Percentiles rank a stretch among this genome's conserved stretches.
These are phyloP conservation scores for Tricholomella constricta DNA, from an alignment of 768 basidiomycete species.

Conservation along the genomic window DNA sequence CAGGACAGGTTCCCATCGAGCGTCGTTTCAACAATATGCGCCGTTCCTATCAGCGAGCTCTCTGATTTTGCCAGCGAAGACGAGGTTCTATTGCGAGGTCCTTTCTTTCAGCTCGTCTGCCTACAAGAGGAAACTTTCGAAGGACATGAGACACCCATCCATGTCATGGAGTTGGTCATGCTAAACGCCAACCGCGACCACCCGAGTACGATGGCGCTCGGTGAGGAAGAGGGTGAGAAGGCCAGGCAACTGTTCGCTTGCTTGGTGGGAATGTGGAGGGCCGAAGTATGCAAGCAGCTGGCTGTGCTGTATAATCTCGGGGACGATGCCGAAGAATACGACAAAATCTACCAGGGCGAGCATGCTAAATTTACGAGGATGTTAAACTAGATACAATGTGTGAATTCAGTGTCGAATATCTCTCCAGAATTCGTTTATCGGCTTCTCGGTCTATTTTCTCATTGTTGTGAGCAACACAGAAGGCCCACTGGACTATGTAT, in stretches of 20 bases:
- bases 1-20: constrained; percentile 13
- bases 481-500: no score
- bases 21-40: constrained; percentile 18
- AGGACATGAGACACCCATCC: constrained; percentile 8
- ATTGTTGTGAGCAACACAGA: no score
- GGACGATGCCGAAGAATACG: constrained; percentile 7
- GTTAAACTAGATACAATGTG: no score
- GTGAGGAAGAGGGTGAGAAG: constrained; percentile 7
- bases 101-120: constrained; percentile 18
- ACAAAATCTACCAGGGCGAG: constrained; percentile 5
- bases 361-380: not conserved
- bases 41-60: constrained; percentile 14
- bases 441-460: no score
- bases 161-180: constrained; percentile 20
- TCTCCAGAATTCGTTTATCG: no score
- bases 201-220: constrained; percentile 16
- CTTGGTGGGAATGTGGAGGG: constrained; percentile 15
- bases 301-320: constrained; percentile 4
- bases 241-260: constrained; percentile 17
- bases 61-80: constrained; percentile 12
- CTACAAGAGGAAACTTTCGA: constrained; percentile 13
- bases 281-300: constrained; percentile 10
- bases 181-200: constrained; percentile 18
- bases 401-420: no score
- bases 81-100: constrained; percentile 16